These are phyloP conservation scores for Salvia splendens DNA, from an alignment of 257 asterid species.

Conservation along the genomic window DNA sequence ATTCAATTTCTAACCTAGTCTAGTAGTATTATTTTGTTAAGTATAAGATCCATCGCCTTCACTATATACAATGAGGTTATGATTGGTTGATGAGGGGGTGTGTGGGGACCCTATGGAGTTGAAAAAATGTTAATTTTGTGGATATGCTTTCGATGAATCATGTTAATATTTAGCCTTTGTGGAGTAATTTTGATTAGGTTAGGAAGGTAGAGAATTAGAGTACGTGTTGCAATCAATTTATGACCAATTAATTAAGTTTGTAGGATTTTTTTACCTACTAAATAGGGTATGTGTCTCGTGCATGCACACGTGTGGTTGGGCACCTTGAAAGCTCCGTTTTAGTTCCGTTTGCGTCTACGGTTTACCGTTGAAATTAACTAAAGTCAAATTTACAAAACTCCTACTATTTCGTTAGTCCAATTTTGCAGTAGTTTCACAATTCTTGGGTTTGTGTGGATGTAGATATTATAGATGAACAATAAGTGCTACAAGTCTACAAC, in stretches of 20 bases:
- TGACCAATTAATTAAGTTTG: neutral
- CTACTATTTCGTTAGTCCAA: too few relatives aligned
- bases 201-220: slow-evolving; percentile 10
- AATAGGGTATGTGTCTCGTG: neutral
- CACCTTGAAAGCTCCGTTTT: neutral
- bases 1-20: too few relatives aligned
- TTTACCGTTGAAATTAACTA: slow-evolving; percentile 5
- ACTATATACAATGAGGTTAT: slow-evolving; percentile 11
- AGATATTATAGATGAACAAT: too few relatives aligned
- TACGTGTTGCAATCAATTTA: slow-evolving; percentile 4
- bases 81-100: slow-evolving; percentile 1
- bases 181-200: slow-evolving; percentile 5
- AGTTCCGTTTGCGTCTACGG: slow-evolving; percentile 30
- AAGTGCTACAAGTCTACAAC: too few relatives aligned
- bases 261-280: neutral
- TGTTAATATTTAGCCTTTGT: neutral
- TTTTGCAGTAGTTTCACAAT: too few relatives aligned
- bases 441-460: too few relatives aligned
- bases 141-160: slow-evolving; percentile 7
- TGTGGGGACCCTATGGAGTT: neutral
- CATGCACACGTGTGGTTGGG: slow-evolving; percentile 20
- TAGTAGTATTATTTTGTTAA: too few relatives aligned
- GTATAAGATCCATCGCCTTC: too few relatives aligned
- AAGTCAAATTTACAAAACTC: too few relatives aligned
- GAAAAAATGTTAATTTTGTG: neutral